Evolutionary conservation across 305 asterid species (phyloP).

Genomic region (Rubia peregrina): DNA sequence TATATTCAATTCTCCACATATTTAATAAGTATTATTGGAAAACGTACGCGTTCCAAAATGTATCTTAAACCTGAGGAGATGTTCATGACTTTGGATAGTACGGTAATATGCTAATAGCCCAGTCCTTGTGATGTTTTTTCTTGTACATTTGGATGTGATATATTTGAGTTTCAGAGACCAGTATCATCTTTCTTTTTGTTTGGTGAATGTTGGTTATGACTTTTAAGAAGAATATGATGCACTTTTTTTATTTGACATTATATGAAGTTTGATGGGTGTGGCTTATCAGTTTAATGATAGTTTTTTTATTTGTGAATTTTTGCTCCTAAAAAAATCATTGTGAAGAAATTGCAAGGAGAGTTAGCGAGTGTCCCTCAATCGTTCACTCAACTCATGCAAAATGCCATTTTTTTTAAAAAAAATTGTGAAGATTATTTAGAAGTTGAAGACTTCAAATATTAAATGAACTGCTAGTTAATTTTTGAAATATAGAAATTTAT

Average conservation of each 20-base stretch:
- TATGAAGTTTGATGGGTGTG: background rate
- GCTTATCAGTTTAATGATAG: background rate
- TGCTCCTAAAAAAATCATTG: background rate
- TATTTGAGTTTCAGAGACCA: background rate
- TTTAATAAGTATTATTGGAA: background rate
- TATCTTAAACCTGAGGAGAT: background rate
- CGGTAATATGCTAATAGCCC: background rate
- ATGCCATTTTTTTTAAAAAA: too few species aligned
- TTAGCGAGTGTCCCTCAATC: background rate
- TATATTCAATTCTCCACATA: conserved; percentile 17
- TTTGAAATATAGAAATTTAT: too few species aligned
- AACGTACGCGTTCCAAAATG: background rate
- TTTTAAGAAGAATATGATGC: too few species aligned
- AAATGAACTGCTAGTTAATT: background rate
- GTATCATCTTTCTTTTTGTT: background rate
- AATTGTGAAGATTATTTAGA: background rate
- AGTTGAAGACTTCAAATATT: too few species aligned
- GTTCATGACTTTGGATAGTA: background rate
- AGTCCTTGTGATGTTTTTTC: background rate
- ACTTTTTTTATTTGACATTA: background rate
- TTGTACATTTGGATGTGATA: background rate
- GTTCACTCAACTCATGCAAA: background rate
- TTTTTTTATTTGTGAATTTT: background rate
- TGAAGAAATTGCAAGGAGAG: background rate
- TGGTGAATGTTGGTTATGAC: background rate